Evolutionary conservation across 352 stramenopile species (phyloP), one percentile per base, ranked within the genome.

Genomic region (Salisapilia sapeloensis): DNA sequence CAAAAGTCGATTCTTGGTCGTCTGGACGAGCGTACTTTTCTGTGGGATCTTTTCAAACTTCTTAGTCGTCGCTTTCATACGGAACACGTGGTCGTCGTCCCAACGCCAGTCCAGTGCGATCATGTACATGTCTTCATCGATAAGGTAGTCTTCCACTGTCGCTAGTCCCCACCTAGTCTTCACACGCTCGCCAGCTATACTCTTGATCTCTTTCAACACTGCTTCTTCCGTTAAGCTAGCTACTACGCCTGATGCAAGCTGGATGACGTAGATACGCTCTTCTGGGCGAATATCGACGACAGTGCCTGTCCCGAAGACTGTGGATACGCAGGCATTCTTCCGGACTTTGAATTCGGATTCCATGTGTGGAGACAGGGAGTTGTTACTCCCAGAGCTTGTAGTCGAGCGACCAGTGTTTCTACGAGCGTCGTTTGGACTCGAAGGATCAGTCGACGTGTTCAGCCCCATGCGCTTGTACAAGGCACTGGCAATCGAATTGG

Each of bases 61-160:
- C 46, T 89, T 89, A 30, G 69, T 85, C n/a, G 69, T 86, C 12
- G 74, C 74, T 41, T 85, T 89, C 74, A 89, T 89, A 42, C 70
- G 66, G 69, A 69, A 89, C 12, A 89, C 70, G 38, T 89, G 74
- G 33, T 89, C 70, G 22, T 89, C 70, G 39, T 89, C 74, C 74
- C 74, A 89, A 36, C 74, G 66, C 74, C 74, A 89, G 53, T 89
- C 74, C 23, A 89, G 48, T 22, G 74, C 74, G 35, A 89, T 84
- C 46, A 57, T 83, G 54, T 89, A 89, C 69, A 83, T 89, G 53
- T 89, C 74, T 20, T 85, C 69, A n/a, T 85, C 67, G 18, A 81
- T 50, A 37, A 81, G 84, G 46, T 89, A 89, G 38, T 79, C 52
- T 50, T 89, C 74, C 5, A 89, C 67, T 0, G 70, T 85, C 23